Evolutionary conservation across 2,329 filamentous ascomycete species (phyloP), one percentile per base, ranked within the genome.

Genomic region (Ustilaginoidea virens): DNA sequence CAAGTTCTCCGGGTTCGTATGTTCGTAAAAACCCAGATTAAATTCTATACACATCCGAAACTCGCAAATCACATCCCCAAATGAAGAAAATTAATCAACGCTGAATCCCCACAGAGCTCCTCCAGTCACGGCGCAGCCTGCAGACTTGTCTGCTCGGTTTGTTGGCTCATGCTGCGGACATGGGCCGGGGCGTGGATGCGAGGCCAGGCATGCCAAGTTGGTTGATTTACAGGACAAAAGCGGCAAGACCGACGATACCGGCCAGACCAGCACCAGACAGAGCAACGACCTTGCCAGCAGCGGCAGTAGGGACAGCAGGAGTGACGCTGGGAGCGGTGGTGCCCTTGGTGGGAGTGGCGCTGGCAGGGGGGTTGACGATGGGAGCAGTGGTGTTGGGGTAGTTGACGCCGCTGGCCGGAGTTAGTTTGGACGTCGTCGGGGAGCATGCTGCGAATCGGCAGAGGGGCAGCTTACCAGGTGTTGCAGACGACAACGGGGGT

Each of bases 191-290:
- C n/a, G n/a, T n/a, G n/a, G n/a, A n/a, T n/a, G n/a, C n/a, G n/a
- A n/a, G n/a, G n/a, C n/a, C n/a, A n/a, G n/a, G n/a, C n/a, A n/a
- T n/a, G n/a, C n/a, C n/a, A 39, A 43, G 43, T 41, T 39, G 39
- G 40, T 43, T 48, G 50, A 58, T 63, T 66, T 71, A 73, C 58
- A 72, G 61, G 47, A 63, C 47, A 51, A 66, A 57, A 49, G 66
- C 69, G 46, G 64, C 68, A 36, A 74, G 49, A 47, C 63, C 71
- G 49, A 74, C 56, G 41, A 73, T 49, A 60, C 63, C 69, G 42
- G 66, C 69, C 42, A 75, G 63, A 41, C 58, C 66, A 36, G 63
- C 70, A 38, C 66, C 69, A 23, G 68, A 70, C 43, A 71, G 51
- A 45, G 56, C 63, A 40, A 61, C 61, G 39, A 53, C 53, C 60